These are phyloP conservation scores for Cerrena zonata DNA, from an alignment of 1,284 basidiomycete species.

Conservation along the genomic window DNA sequence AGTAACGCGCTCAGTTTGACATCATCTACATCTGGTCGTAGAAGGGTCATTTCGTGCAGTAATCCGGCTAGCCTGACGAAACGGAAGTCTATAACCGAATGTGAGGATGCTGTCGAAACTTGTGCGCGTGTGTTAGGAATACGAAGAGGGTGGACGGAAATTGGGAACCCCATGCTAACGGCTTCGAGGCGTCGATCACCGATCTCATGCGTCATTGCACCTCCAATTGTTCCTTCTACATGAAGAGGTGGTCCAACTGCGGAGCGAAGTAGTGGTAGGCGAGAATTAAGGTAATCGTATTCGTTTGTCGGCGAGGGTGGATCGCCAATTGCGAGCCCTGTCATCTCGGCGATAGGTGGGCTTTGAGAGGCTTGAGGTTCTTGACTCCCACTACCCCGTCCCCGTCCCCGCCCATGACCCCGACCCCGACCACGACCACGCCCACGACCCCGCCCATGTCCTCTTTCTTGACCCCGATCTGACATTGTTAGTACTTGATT, in stretches of 20 bases:
- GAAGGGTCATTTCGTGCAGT: conserved; percentile 9
- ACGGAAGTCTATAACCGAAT: conserved; percentile 8
- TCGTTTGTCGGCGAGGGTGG: background rate
- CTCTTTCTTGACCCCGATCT: too few species aligned
- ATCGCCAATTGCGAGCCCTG: background rate
- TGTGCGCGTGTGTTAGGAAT: conserved; percentile 10
- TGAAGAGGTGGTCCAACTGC: background rate
- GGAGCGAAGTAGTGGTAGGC: background rate
- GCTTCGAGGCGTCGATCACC: conserved; percentile 5
- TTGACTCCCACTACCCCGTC: too few species aligned
- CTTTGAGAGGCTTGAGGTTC: background rate
- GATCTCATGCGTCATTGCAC: background rate
- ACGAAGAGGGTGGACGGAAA: conserved; percentile 11
- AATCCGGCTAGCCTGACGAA: conserved; percentile 12
- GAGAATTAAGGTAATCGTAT: background rate
- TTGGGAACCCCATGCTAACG: conserved; percentile 9
- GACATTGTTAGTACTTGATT: too few species aligned
- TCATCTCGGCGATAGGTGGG: background rate
- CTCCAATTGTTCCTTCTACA: background rate
- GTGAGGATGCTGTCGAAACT: conserved; percentile 4
- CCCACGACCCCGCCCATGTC: too few species aligned
- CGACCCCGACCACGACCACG: too few species aligned
- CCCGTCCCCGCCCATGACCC: too few species aligned
- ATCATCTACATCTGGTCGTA: conserved; percentile 10
- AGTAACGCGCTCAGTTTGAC: background rate